Conservation (phyloP, 2,329 filamentous ascomycete genomes). For the Penicillium sp. region DNA sequence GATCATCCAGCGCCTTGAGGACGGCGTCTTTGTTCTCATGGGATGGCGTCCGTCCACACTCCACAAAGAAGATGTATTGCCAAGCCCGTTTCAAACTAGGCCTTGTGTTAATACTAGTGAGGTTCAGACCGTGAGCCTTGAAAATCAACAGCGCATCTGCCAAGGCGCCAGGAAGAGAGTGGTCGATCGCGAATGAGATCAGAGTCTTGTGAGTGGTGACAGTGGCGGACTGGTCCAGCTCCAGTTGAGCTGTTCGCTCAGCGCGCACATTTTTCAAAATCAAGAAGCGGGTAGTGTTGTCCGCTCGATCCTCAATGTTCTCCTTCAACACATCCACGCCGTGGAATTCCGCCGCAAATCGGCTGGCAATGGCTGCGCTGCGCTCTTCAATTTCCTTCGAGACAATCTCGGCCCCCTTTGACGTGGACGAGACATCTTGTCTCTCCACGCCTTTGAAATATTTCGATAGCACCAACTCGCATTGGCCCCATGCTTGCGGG, state of each 20-base stretch:
- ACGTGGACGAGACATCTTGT: conserved; percentile 82
- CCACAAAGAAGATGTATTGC: conserved; percentile 93
- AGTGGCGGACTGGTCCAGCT: conserved; percentile 12
- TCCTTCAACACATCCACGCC: conserved; percentile 64
- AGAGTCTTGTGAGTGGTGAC: conserved; percentile 60
- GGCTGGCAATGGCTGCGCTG: conserved; percentile 75
- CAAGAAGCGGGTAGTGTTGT: conserved; percentile 50
- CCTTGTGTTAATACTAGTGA: conserved; percentile 86
- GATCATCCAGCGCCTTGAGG: conserved; percentile 30
- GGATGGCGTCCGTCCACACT: conserved; percentile 65
- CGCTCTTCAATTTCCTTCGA: conserved; percentile 56
- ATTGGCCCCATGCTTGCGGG: conserved; percentile 94
- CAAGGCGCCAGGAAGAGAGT: conserved; percentile 74
- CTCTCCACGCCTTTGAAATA: conserved; percentile 73
- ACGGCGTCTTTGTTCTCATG: conserved; percentile 29
- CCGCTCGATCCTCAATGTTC: conserved; percentile 48
- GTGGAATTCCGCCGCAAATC: conserved; percentile 67
- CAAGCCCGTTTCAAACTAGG: conserved; percentile 74
- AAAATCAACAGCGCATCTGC: conserved; percentile 80
- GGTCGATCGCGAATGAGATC: conserved; percentile 78
- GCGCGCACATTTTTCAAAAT: conserved; percentile 39
- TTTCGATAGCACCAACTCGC: conserved; percentile 67
- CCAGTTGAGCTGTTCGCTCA: conserved; percentile 22
- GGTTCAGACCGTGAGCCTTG: conserved; percentile 67
- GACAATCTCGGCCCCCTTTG: conserved; percentile 75